These are phyloP conservation scores for Vigna reflexopilosa DNA, from an alignment of 306 rosid genomes.

Conservation along the genomic window DNA sequence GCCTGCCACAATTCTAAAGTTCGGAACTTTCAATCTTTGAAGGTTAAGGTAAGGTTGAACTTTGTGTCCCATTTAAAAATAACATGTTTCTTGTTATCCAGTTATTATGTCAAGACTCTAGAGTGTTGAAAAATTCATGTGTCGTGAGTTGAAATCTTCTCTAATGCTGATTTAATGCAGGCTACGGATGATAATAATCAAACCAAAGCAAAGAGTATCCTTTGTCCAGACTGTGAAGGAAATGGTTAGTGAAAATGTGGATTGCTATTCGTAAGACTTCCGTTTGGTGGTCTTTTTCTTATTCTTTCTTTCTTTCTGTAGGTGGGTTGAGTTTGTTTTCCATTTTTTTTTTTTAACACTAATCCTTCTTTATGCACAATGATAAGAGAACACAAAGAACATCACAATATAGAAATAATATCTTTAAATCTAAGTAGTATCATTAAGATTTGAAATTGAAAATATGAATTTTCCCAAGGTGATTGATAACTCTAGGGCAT, in stretches of 20 bases:
- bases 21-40: conserved; percentile 65
- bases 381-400: too few species aligned
- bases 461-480: too few species aligned
- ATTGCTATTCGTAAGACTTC: background rate
- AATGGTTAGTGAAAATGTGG: conserved; percentile 67
- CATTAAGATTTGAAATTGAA: too few species aligned
- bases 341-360: too few species aligned
- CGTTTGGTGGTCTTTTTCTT: background rate
- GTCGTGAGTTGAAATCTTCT: conserved; percentile 33
- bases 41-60: conserved; percentile 63
- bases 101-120: background rate
- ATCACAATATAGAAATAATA: too few species aligned
- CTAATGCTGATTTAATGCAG: conserved; percentile 59
- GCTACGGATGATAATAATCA: conserved; percentile 60
- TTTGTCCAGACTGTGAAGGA: conserved; percentile 85
- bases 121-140: background rate
- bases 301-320: background rate
- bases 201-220: conserved; percentile 61
- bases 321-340: background rate
- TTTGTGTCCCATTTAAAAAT: background rate
- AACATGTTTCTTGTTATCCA: background rate
- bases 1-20: conserved; percentile 62
- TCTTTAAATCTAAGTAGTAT: too few species aligned
- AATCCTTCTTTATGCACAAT: too few species aligned
- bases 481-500: too few species aligned